Evolutionary conservation across 495 filamentous ascomycete species (phyloP).

Genomic region (Poronia punctata): DNA sequence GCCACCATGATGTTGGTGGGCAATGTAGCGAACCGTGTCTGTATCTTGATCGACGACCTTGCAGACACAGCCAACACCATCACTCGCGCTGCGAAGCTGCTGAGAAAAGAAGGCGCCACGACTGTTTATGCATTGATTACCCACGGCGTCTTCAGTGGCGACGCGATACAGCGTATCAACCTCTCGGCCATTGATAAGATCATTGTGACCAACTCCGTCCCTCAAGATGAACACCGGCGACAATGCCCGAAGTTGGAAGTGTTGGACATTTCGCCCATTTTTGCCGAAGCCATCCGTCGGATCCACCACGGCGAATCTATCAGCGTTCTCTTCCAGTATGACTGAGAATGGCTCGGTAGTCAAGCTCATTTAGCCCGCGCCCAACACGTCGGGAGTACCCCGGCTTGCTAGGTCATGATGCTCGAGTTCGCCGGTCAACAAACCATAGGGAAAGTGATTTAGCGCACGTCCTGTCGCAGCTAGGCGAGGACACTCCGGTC

Average conservation of each 20-base stretch:
- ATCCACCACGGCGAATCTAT: conserved; percentile 98
- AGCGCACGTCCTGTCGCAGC: too few species aligned
- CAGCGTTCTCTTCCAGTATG: conserved; percentile 91
- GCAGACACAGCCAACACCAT: conserved; percentile 96
- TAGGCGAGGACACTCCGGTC: too few species aligned
- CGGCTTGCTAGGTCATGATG: too few species aligned
- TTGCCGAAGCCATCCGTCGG: conserved; percentile 93
- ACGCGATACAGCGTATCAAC: conserved; percentile 90
- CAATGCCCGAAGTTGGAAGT: conserved; percentile 83
- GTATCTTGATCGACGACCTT: conserved; percentile 90
- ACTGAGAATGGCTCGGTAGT: conserved; percentile 43
- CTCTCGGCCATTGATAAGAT: conserved; percentile 83
- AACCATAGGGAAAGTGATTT: too few species aligned
- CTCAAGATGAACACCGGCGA: conserved; percentile 73
- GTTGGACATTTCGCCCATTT: conserved; percentile 83
- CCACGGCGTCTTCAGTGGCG: conserved; percentile 88
- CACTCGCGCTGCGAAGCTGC: conserved; percentile 89
- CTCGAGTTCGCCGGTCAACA: too few species aligned
- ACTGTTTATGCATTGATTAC: conserved; percentile 86
- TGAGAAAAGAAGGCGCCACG: conserved; percentile 88
- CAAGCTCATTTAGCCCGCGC: too few species aligned
- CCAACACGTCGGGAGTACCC: too few species aligned
- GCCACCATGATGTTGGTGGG: conserved; percentile 98
- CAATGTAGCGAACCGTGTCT: conserved; percentile 69
- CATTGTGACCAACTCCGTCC: conserved; percentile 89